These are phyloP conservation scores for Yamadazyma kanchanaburiensis DNA, from an alignment of 1,139 yeast species.

Conservation along the genomic window DNA sequence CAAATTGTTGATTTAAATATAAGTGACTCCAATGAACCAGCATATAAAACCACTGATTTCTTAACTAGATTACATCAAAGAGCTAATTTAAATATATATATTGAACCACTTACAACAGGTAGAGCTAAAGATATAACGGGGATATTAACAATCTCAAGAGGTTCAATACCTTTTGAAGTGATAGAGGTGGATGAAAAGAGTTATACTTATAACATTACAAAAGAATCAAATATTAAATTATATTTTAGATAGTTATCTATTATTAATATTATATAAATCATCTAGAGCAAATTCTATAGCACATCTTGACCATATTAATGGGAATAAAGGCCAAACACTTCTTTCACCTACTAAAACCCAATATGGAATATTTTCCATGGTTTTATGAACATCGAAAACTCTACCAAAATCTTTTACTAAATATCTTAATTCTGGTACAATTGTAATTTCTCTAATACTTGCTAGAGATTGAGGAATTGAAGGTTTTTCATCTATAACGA, in stretches of 20 bases:
- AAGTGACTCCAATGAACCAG: constrained; percentile 27
- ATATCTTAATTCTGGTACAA: constrained; percentile 82
- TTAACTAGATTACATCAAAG: constrained; percentile 48
- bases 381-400: constrained; percentile 70
- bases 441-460: constrained; percentile 66
- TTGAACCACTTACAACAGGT: constrained; percentile 73
- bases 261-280: constrained; percentile 58
- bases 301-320: constrained; percentile 84
- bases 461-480: constrained; percentile 55
- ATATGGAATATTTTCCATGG: constrained; percentile 72
- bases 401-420: constrained; percentile 65
- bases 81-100: constrained; percentile 46
- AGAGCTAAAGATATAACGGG: constrained; percentile 85
- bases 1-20: constrained; percentile 32
- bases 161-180: constrained; percentile 33
- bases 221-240: constrained; percentile 48
- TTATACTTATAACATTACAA: constrained; percentile 58
- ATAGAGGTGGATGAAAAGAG: constrained; percentile 47
- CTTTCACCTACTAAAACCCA: constrained; percentile 92
- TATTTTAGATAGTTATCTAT: constrained; percentile 42
- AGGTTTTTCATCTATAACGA: constrained; percentile 89
- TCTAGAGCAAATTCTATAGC: constrained; percentile 88
- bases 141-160: constrained; percentile 54
- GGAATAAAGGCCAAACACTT: constrained; percentile 90
- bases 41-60: constrained; percentile 41